A percentile compares a stretch with the other conserved stretches of the same genome.
Evolutionary conservation across 352 stramenopile genomes (phyloP).

Genomic region (Pythium inflatum): DNA sequence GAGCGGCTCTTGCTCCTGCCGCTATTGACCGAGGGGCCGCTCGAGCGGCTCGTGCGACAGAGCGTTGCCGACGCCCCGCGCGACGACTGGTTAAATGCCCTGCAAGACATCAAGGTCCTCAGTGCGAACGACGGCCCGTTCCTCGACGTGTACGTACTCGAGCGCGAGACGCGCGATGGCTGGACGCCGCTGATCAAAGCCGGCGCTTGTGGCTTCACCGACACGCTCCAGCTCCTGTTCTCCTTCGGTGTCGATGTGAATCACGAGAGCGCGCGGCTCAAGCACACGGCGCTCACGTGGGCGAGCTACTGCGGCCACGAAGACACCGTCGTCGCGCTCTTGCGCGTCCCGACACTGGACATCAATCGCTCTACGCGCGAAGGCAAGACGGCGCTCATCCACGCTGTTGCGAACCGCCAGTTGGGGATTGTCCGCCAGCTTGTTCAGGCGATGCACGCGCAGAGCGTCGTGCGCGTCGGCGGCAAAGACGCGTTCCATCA

Average conservation of each 20-base stretch:
- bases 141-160: constrained; percentile 45
- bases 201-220: constrained; percentile 50
- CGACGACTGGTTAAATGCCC: not conserved
- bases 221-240: constrained; percentile 46
- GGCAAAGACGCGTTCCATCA: constrained; percentile 39
- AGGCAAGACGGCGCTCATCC: constrained; percentile 69
- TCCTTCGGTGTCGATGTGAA: constrained; percentile 45
- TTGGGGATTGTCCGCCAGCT: constrained; percentile 59
- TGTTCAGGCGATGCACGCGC: constrained; percentile 46
- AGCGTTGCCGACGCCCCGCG: constrained; percentile 3
- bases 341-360: constrained; percentile 41
- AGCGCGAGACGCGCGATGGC: constrained; percentile 59
- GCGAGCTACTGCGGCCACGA: constrained; percentile 78
- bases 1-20: constrained; percentile 40
- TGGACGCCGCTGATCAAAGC: constrained; percentile 79
- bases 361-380: constrained; percentile 52
- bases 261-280: constrained; percentile 53
- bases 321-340: constrained; percentile 50
- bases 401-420: constrained; percentile 64
- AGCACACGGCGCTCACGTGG: constrained; percentile 78
- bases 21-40: constrained; percentile 44
- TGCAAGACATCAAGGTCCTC: constrained; percentile 19
- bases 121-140: not conserved
- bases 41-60: constrained; percentile 43
- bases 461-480: not conserved